Base-by-base conservation (phyloP, 2,329 filamentous ascomycete species). In the Arthrobotrys sinensis region DNA sequence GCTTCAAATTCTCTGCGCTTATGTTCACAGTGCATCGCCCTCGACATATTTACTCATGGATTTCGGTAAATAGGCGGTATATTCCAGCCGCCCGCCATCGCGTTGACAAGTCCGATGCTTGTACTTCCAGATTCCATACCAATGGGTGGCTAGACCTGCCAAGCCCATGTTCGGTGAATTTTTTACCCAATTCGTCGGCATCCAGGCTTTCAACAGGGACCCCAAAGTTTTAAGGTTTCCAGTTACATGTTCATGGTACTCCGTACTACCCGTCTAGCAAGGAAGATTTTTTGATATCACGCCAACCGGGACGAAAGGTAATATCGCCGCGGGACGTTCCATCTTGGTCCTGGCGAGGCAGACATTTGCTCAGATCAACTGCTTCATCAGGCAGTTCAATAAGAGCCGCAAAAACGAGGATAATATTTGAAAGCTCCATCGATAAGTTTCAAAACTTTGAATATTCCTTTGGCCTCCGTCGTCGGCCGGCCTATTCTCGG, bases 141-240 rank as follows among this genome's bases (percentile, higher is more conserved):
- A 45, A 46, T 10, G 28, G 24, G 40, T 57, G 50, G 50, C 66
- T 62, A 62, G 53, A 62, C 52, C n/a, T 24, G 40, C 66, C 66
- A 48, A 55, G 52, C 34, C 53, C 32, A 60, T 71, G 45, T 52
- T 55, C 1, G 7, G n/a, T 12, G 21, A 14, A 16, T 52, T 24
- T 70, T 63, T 55, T 63, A 24, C 53, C 53, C 32, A 48, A 70
- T 63, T 24, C 67, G 45, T 64, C 53, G 32, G 4, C 43, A 50
- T 32, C 32, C 7, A 38, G 43, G 6, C 21, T 50, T 45, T 40
- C 45, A 24, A 32, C 46, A 52, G 32, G 53, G 66, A 24, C 60
- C 40, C 34, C 65, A 24, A 48, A 21, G 19, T 69, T 69, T 52
- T 19, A 43, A 32, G 24, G 24, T 60, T 66, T 52, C 16, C 46